Evolutionary conservation across 208 protist species (phyloP), one percentile per base, ranked within the genome.

Genomic region (Trypanosomatidae sp.): DNA sequence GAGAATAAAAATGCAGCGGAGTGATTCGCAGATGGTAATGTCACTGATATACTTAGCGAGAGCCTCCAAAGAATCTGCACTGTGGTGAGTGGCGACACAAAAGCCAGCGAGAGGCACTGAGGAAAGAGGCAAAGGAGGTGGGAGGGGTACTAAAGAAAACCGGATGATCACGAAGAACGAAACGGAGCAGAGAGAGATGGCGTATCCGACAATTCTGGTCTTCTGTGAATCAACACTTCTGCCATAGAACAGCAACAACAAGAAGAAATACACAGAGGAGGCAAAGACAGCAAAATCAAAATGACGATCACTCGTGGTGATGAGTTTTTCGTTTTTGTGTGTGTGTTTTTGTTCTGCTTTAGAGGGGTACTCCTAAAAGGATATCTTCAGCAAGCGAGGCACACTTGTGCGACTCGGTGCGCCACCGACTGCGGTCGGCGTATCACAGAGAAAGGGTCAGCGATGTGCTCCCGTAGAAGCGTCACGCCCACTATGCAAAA

Each of bases 101-200:
- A 15, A 44, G 68, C 22, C n/a, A 58, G 10, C 69, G 19, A 28
- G 43, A 65, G 62, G 73, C 62, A n/a, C 73, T 7, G 41, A 65
- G 49, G 69, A 71, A 74, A 71, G 50, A 69, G 39, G n/a, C 50
- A 36, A 60, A 15, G 12, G 33, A 60, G 28, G 55, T 0, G 10
- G 25, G 5, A 22, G 44, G 36, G 1, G 8, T 9, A 65, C 15
- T 10, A 39, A 66, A 17, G 39, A 66, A 47, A 19, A 10, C 17
- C 25, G 36, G 25, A n/a, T 9, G 36, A 39, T 39, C 36, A 39
- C 36, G 15, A 28, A 36, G 19, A 50, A 8, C 25, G 6, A 15
- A 12, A 3, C 9, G 9, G 25, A 50, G 9, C 7, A 3, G 41
- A 49, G 3, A 30, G 41, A 10, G 41, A 25, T 17, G 30, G 10